Conservation (phyloP, 2,329 filamentous ascomycete genomes). For the Colletotrichum echinochloae region DNA sequence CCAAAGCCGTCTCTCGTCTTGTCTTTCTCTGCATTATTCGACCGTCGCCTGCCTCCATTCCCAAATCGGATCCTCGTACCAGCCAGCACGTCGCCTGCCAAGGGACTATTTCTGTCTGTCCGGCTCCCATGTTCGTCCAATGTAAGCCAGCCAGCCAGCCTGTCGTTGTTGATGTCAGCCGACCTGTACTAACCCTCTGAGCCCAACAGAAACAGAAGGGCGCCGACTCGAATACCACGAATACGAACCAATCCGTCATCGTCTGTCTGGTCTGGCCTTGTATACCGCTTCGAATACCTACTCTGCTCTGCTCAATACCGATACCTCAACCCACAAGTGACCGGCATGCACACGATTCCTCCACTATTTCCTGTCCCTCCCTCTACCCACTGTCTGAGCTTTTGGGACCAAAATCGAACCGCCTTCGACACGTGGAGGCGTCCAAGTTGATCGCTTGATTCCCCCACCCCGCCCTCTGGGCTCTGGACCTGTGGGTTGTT, state of each 20-base stretch:
- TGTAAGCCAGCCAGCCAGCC: too few species aligned
- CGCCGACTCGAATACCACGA: background rate
- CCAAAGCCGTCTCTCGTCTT: background rate
- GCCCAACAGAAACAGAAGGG: background rate
- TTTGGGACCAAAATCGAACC: conserved; percentile 16
- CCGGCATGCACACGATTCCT: conserved; percentile 26
- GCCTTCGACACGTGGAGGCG: conserved; percentile 37
- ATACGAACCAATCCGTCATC: background rate
- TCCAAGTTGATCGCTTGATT: conserved; percentile 38
- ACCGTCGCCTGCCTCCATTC: background rate
- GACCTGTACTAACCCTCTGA: background rate
- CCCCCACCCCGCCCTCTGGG: background rate
- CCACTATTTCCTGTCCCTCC: background rate
- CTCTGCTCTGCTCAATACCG: background rate
- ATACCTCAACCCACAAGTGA: background rate
- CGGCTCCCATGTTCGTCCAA: background rate
- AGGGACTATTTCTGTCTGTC: conserved; percentile 2
- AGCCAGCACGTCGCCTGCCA: conserved; percentile 13
- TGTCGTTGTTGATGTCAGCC: background rate
- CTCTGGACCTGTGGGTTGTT: conserved; percentile 7
- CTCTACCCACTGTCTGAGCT: conserved; percentile 18
- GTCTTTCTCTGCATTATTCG: background rate
- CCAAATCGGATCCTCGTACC: conserved; percentile 24
- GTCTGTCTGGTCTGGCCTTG: too few species aligned
- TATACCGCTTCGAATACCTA: background rate